Evolutionary conservation across 768 basidiomycete species (phyloP), one percentile per base, ranked within the genome.

Genomic region (Pleurotus tuber-regium): DNA sequence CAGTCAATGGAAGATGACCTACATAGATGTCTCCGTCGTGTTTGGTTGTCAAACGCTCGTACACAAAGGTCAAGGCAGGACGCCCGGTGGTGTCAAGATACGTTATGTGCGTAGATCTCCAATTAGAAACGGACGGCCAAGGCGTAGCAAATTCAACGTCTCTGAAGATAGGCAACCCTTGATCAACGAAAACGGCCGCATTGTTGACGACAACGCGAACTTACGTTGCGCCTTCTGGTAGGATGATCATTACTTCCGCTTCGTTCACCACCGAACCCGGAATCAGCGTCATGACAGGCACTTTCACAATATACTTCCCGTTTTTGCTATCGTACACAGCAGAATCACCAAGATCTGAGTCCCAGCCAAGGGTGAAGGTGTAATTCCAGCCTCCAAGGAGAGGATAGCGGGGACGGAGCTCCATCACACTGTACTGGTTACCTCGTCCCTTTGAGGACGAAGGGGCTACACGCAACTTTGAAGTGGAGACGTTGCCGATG

Each of bases 361-460:
- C 94, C 79, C 89, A 99, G 2, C 97, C 97, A 2, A 98, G 75
- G 4, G 92, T 93, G 72, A 95, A 98, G 36, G 76, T 84, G 67
- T 96, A 98, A 63, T 97, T 98, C 97, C 97, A 99, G 36, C 96
- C 93, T 25, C 97, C 97, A 59, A 98, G 66, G 39, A 99, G 62
- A 26, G 97, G 97, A 67, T 94, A 99, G 39, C 97, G 81, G 0
- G 97, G 96, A 33, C 77, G 78, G 43, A 98, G 65, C 61, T 98
- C 94, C 21, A 99, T 75, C 19, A 87, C 56, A 48, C 89, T 89
- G 60, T 76, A 75, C 38, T 80, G 75, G 51, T 72, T 75, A 11
- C 70, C 68, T 51, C 74, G 75, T 53, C 26, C 14, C 59, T 83
- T 83, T 3, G 85, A 74, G 4, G 77, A 71, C 4, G 87, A 82